phyloP scores from a whole-genome alignment of 106 monocot species.

The Dactylorhiza incarnata region DNA sequence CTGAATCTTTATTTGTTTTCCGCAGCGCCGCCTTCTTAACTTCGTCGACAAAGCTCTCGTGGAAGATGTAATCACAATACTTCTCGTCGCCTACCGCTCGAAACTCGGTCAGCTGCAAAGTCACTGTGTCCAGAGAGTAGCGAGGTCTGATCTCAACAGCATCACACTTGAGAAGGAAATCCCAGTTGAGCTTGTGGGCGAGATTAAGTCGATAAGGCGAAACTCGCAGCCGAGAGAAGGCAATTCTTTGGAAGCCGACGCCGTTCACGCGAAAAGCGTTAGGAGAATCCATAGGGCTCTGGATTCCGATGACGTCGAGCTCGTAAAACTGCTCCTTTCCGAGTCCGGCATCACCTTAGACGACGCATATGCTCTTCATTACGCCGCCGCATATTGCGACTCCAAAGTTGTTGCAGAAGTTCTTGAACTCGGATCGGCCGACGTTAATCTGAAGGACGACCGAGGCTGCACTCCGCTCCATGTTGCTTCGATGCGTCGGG shows the following conservation, averaged over 20 bases:
- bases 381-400: conserved; percentile 85
- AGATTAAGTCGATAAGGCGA: conserved; percentile 42
- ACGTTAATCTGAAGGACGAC: conserved; percentile 74
- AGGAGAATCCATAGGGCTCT: conserved; percentile 73
- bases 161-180: conserved; percentile 70
- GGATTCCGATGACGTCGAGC: conserved; percentile 90
- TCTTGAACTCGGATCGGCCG: conserved; percentile 39
- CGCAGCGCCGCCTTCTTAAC: conserved; percentile 71
- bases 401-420: conserved; percentile 83
- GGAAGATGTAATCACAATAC: conserved; percentile 84
- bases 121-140: conserved; percentile 60
- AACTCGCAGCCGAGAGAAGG: conserved; percentile 14
- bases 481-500: conserved; percentile 74
- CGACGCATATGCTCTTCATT: conserved; percentile 74
- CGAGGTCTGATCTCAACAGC: conserved; percentile 65
- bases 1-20: background rate
- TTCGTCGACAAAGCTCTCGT: conserved; percentile 76
- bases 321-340: conserved; percentile 75
- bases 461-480: conserved; percentile 86
- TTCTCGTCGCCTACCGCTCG: conserved; percentile 61
- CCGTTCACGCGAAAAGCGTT: conserved; percentile 46
- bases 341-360: conserved; percentile 76
- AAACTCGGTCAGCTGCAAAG: conserved; percentile 37
- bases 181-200: conserved; percentile 35
- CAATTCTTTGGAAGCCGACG: conserved; percentile 12